phyloP scores from a whole-genome alignment of 2,329 filamentous ascomycete species.

The Annulohypoxylon truncatum region DNA sequence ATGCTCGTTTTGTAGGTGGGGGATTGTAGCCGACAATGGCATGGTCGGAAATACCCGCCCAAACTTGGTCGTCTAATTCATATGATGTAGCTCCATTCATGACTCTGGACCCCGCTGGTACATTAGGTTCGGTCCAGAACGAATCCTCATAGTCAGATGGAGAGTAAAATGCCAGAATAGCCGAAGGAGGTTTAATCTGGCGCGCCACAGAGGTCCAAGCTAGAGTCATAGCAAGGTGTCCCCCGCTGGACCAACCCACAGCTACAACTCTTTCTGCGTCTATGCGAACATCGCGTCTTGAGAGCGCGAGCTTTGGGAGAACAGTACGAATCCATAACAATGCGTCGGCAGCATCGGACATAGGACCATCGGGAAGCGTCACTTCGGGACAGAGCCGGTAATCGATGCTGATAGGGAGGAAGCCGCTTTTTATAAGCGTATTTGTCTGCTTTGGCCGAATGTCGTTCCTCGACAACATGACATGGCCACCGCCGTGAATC shows the following conservation, averaged over 20 bases:
- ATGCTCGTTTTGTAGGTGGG: constrained; percentile 41
- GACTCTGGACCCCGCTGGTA: constrained; percentile 24
- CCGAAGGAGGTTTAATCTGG: constrained; percentile 53
- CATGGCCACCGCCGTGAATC: constrained; percentile 59
- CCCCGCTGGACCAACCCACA: constrained; percentile 63
- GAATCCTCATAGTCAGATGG: constrained; percentile 46
- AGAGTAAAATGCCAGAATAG: constrained; percentile 59
- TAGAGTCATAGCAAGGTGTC: constrained; percentile 58
- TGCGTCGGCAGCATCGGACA: constrained; percentile 59
- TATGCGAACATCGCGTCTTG: constrained; percentile 26
- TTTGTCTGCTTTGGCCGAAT: constrained; percentile 53
- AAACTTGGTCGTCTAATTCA: constrained; percentile 21
- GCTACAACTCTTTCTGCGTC: constrained; percentile 52
- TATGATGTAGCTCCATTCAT: constrained; percentile 8
- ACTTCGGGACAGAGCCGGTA: constrained; percentile 63
- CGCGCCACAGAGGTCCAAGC: constrained; percentile 52
- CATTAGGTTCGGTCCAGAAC: constrained; percentile 28
- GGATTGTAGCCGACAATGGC: constrained; percentile 45
- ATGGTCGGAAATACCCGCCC: constrained; percentile 44
- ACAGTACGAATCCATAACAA: constrained; percentile 53
- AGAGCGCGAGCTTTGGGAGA: constrained; percentile 46
- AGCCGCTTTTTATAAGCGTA: constrained; percentile 53
- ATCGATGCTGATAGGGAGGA: constrained; percentile 62
- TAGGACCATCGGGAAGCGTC: constrained; percentile 57
- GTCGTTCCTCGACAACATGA: constrained; percentile 54